These are phyloP conservation scores for Saccharomycopsis selenospora DNA, from an alignment of 805 yeast genomes.

Conservation along the genomic window DNA sequence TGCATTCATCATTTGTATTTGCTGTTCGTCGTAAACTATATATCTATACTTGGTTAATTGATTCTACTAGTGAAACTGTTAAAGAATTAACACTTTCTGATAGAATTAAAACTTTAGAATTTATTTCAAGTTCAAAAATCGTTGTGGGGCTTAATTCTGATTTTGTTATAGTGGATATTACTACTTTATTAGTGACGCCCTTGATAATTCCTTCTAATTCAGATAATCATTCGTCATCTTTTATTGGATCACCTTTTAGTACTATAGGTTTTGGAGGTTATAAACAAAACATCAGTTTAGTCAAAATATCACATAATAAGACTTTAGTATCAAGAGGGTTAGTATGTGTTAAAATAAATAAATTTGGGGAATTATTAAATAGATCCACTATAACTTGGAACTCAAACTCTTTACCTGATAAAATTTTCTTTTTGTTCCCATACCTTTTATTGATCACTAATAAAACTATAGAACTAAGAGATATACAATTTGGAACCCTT, in stretches of 20 bases:
- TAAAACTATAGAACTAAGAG: conserved; percentile 6
- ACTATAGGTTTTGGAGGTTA: conserved; percentile 9
- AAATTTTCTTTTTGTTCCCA: conserved; percentile 11
- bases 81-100: conserved; percentile 10
- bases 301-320: conserved; percentile 5
- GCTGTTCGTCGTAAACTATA: conserved; percentile 12
- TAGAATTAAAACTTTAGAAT: conserved; percentile 13
- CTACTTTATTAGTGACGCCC: conserved; percentile 6
- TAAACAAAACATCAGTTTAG: background rate
- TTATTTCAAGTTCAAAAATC: conserved; percentile 10
- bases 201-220: conserved; percentile 4
- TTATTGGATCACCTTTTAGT: conserved; percentile 14
- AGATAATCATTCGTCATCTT: conserved; percentile 1
- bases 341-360: conserved; percentile 8
- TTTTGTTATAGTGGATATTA: conserved; percentile 12
- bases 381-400: conserved; percentile 7
- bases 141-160: conserved; percentile 13
- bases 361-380: conserved; percentile 8
- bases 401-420: background rate
- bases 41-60: conserved; percentile 10
- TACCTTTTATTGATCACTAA: conserved; percentile 6
- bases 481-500: conserved; percentile 31
- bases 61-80: background rate
- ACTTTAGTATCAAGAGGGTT: conserved; percentile 9
- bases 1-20: conserved; percentile 14